Percentiles rank a stretch among this genome's conserved stretches.
Conservation (phyloP, 1,284 basidiomycete species). For the Rhizoctonia solani region DNA sequence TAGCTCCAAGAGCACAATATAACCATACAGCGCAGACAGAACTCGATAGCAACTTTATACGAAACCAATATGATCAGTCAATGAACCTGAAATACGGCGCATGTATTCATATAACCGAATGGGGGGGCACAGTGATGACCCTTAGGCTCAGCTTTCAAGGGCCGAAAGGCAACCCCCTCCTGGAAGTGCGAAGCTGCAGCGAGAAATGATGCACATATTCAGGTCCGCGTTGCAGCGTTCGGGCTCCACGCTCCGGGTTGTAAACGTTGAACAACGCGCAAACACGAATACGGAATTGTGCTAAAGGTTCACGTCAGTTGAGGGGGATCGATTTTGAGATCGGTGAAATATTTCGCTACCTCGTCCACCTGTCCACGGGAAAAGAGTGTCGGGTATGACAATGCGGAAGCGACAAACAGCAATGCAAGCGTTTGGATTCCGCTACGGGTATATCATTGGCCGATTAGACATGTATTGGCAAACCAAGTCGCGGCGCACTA, state of each 20-base stretch:
- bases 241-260: not conserved
- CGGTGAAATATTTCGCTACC: not conserved
- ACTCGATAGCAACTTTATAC: not conserved
- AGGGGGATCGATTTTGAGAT: not conserved
- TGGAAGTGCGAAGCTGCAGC: conserved; percentile 12
- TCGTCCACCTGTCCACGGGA: conserved; percentile 27
- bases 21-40: not conserved
- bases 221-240: conserved; percentile 14
- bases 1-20: not conserved
- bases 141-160: not conserved
- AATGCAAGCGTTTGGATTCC: conserved; percentile 1
- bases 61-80: not conserved
- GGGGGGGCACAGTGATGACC: not conserved
- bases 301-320: not conserved
- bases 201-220: conserved; percentile 16
- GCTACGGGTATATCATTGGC: not conserved
- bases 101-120: not conserved
- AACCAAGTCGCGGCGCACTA: not conserved
- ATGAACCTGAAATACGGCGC: not conserved
- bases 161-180: conserved; percentile 12
- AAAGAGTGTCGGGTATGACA: conserved; percentile 19
- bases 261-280: conserved; percentile 16
- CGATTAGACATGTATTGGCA: not conserved
- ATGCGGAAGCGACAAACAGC: conserved; percentile 27
- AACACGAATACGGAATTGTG: conserved; percentile 24